phyloP scores from a whole-genome alignment of 1,139 yeast species.

The Petasospora fabianii region DNA sequence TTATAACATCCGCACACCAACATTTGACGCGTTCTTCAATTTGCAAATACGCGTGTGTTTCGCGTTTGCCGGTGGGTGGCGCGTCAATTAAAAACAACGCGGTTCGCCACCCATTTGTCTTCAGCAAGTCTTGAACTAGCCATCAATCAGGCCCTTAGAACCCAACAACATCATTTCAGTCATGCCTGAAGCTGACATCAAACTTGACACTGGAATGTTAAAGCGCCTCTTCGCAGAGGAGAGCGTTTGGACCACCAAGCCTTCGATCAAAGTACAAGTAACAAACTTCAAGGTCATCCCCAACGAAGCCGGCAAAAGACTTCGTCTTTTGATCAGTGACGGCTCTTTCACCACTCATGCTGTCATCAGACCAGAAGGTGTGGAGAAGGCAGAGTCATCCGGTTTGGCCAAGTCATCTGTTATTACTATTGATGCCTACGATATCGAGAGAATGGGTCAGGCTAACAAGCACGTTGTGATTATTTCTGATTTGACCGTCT shows the following conservation, averaged over 20 bases:
- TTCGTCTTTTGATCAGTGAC: constrained; percentile 59
- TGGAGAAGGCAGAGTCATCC: constrained; percentile 45
- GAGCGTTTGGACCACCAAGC: constrained; percentile 15
- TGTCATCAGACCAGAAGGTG: constrained; percentile 57
- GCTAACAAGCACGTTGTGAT: constrained; percentile 53
- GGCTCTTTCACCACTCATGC: constrained; percentile 64
- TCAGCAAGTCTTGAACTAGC: background rate
- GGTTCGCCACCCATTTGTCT: background rate
- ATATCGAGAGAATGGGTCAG: constrained; percentile 41
- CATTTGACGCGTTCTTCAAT: too few species aligned
- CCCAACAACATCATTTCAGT: background rate
- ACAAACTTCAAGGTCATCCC: constrained; percentile 44
- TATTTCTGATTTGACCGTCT: constrained; percentile 49
- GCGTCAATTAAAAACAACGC: background rate
- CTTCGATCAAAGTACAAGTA: constrained; percentile 45
- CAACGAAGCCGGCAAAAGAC: constrained; percentile 44
- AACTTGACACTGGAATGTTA: constrained; percentile 17
- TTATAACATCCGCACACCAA: background rate
- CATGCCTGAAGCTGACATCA: constrained; percentile 5
- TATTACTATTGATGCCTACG: constrained; percentile 28
- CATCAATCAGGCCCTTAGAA: too few species aligned
- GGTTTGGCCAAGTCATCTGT: constrained; percentile 40
- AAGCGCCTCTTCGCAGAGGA: constrained; percentile 21
- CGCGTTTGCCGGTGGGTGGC: background rate
- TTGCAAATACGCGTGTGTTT: background rate